These are phyloP conservation scores for Nicotiana tomentosiformis DNA, from an alignment of 257 asterid species.

Conservation along the genomic window DNA sequence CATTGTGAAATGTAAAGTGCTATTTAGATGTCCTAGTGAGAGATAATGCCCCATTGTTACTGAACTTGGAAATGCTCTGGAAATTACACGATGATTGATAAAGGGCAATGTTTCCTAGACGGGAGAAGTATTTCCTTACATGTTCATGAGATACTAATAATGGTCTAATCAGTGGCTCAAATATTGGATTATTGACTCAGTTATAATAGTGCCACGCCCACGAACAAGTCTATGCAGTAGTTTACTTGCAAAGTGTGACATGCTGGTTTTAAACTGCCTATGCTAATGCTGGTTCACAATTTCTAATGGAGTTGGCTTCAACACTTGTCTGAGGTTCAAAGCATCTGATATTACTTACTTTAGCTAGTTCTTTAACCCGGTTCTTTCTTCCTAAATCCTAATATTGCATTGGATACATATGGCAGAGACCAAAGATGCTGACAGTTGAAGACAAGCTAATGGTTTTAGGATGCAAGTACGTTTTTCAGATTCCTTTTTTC, in stretches of 20 bases:
- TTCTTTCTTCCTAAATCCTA: not conserved
- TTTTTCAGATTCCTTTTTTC: constrained; percentile 19
- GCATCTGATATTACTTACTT: not conserved
- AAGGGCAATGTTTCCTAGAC: not conserved
- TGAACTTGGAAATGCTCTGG: not conserved
- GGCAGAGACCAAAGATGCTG: constrained; percentile 75
- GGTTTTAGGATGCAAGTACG: constrained; percentile 87
- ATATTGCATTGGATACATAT: constrained; percentile 22
- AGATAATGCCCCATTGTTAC: not conserved
- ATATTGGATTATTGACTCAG: not conserved
- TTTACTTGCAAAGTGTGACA: not conserved
- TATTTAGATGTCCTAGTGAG: not conserved
- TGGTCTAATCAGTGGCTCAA: not conserved
- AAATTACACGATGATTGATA: not conserved
- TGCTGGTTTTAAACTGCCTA: not conserved
- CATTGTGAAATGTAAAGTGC: not conserved
- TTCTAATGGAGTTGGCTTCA: not conserved
- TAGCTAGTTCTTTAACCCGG: not conserved
- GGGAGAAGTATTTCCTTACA: not conserved
- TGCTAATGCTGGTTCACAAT: not conserved
- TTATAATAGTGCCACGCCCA: not conserved
- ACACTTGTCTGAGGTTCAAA: not conserved
- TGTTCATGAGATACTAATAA: not conserved
- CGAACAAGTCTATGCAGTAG: not conserved
- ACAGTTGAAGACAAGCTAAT: constrained; percentile 80